Percentiles rank a stretch among this genome's conserved stretches.
These are phyloP conservation scores for Arbutus unedo DNA, from an alignment of 148 eudicot genomes.

Conservation along the genomic window DNA sequence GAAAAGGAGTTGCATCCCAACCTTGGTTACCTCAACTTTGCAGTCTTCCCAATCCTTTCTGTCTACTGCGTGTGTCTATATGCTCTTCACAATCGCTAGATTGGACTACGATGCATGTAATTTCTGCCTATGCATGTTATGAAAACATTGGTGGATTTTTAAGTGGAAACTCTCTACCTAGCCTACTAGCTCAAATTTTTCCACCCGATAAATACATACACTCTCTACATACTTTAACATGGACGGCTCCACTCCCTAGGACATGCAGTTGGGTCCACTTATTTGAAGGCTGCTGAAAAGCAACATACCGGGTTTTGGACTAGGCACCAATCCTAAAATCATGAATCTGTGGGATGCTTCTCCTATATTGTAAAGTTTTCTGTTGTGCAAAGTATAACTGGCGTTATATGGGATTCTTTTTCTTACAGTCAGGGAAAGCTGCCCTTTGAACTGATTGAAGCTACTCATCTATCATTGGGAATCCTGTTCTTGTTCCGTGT, in stretches of 20 bases:
- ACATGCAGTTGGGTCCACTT: background rate
- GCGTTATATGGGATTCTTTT: background rate
- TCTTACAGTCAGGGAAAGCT: background rate
- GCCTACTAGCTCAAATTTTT: background rate
- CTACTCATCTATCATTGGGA: background rate
- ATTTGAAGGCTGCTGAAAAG: slow-evolving; percentile 8
- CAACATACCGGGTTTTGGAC: background rate
- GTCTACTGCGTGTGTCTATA: too few relatives aligned
- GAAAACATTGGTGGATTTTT: background rate
- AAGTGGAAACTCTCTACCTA: background rate
- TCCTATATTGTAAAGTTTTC: background rate
- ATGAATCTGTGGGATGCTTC: background rate
- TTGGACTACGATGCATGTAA: background rate
- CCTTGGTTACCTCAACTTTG: too few relatives aligned
- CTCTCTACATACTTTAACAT: background rate
- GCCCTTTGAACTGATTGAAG: background rate
- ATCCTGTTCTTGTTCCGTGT: background rate
- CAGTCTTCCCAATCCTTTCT: too few relatives aligned
- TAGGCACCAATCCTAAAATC: background rate
- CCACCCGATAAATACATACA: background rate
- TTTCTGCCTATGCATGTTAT: background rate
- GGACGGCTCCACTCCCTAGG: background rate
- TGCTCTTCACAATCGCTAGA: background rate
- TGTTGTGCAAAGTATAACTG: background rate
- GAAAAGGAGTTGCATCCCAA: too few relatives aligned